Percentiles rank a stretch among this genome's conserved stretches.
These are phyloP conservation scores for Alternaria gaisen DNA, from an alignment of 2,329 filamentous ascomycete genomes.

Conservation along the genomic window DNA sequence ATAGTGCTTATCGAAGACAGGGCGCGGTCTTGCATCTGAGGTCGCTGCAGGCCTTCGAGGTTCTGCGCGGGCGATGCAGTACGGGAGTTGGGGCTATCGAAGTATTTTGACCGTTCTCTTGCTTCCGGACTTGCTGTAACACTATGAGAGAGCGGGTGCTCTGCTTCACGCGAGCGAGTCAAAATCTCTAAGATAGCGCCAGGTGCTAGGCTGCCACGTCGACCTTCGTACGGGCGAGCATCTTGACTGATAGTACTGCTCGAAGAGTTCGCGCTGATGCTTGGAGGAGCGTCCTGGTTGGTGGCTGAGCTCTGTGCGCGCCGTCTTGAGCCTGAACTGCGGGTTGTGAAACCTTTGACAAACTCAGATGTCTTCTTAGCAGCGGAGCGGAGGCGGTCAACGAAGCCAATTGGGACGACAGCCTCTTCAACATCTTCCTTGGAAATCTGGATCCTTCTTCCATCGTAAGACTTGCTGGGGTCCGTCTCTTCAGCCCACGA, in stretches of 20 bases:
- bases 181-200: slow-evolving; percentile 66
- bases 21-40: slow-evolving; percentile 50
- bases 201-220: slow-evolving; percentile 66
- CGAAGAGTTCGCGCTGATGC: slow-evolving; percentile 62
- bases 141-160: slow-evolving; percentile 80
- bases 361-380: slow-evolving; percentile 57
- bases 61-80: slow-evolving; percentile 52
- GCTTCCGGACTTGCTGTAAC: slow-evolving; percentile 73
- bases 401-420: slow-evolving; percentile 86
- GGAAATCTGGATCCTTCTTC: slow-evolving; percentile 89
- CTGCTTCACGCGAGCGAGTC: slow-evolving; percentile 61
- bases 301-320: slow-evolving; percentile 64
- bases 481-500: slow-evolving; percentile 96
- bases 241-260: slow-evolving; percentile 65
- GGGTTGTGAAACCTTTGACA: slow-evolving; percentile 37
- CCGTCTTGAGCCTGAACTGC: slow-evolving; percentile 58
- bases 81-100: slow-evolving; percentile 49
- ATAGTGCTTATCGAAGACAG: slow-evolving; percentile 58
- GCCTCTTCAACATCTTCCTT: slow-evolving; percentile 90
- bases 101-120: slow-evolving; percentile 46
- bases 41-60: slow-evolving; percentile 35
- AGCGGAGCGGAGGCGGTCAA: slow-evolving; percentile 83
- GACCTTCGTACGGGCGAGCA: slow-evolving; percentile 59
- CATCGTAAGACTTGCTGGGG: slow-evolving; percentile 77
- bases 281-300: slow-evolving; percentile 63